Base-by-base conservation (phyloP, 2,329 filamentous ascomycete species). In the Exophiala dermatitidis region DNA sequence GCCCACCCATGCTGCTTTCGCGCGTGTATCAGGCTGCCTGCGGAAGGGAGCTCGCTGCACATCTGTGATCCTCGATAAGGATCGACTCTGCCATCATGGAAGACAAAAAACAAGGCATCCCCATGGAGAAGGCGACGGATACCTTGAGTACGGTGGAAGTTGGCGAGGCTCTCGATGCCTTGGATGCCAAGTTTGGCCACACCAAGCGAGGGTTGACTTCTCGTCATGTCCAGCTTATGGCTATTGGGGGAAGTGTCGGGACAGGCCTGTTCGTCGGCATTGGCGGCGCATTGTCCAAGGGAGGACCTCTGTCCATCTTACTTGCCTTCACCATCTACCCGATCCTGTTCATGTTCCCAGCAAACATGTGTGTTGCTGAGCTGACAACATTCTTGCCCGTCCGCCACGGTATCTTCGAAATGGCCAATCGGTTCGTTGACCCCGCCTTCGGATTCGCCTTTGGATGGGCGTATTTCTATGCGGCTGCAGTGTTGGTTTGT, bases 401-500 rank as follows among this genome's bases (percentile, higher is more conserved):
- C 4, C 68, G 66, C 32, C 67, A 67, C 2, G 63, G 66, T 1
- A 65, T 68, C 37, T 68, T 69, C 50, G 67, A 68, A 54, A 68
- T 71, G 52, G 64, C 67, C 7, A 62, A 64, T n/a, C 63, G 68
- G 9, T 71, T 69, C 58, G 53, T 71, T n/a, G 68, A 71, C 57
- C 66, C 70, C 60, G 69, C 68, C 6, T 64, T 74, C 5, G 72
- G 71, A n/a, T 72, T 70, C 61, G 69, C 71, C 0, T 67, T 68
- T 6, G 71, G 70, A 1, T 75, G 72, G 72, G 71, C 72, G 38
- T 74, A 72, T 59, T 74, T 74, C 59, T 68, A 73, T 41, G 68
- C 68, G 31, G 67, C 69, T 51, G 71, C 68, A 6, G 67, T 74
- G 52, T 58, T 74, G 3, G 70, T 75, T 5, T 73, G 72, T 12